Evolutionary conservation across 495 filamentous ascomycete species (phyloP).

Genomic region (Penicillium diatomitis): DNA sequence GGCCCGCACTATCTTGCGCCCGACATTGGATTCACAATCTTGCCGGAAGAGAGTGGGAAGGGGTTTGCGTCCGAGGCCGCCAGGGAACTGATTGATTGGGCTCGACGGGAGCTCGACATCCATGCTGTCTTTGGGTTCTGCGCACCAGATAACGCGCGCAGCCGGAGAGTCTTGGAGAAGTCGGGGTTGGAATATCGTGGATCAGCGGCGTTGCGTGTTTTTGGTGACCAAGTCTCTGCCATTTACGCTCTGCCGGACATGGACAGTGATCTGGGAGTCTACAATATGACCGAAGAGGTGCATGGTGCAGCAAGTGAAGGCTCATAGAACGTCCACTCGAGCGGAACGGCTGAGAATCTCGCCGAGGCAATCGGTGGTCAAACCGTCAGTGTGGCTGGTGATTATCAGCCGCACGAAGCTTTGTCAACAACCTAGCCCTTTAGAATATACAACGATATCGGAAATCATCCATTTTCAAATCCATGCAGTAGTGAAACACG

Average conservation of each 20-base stretch:
- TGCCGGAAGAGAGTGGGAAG: slow-evolving; percentile 22
- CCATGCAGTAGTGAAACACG: no score
- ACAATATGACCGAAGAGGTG: slow-evolving; percentile 8
- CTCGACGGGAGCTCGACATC: slow-evolving; percentile 10
- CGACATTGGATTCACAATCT: slow-evolving; percentile 27
- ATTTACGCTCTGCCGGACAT: slow-evolving; percentile 22
- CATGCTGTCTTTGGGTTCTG: slow-evolving; percentile 16
- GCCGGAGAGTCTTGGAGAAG: slow-evolving; percentile 22
- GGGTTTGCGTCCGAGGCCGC: slow-evolving; percentile 33
- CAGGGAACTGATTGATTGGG: slow-evolving; percentile 20
- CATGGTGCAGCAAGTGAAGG: neutral
- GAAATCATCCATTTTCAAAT: no score
- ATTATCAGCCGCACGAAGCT: no score
- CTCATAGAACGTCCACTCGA: neutral
- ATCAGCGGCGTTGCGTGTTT: slow-evolving; percentile 14
- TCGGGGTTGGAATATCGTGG: slow-evolving; percentile 24
- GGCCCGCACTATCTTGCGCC: slow-evolving; percentile 16
- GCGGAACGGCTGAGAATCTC: no score
- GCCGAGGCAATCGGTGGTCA: no score
- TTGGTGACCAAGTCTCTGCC: slow-evolving; percentile 14
- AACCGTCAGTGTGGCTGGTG: no score
- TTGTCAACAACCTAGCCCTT: no score
- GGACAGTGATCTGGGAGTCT: slow-evolving; percentile 19
- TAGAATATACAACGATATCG: no score
- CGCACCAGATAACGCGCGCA: slow-evolving; percentile 12